These are phyloP conservation scores for Chaetomium sp. DNA, from an alignment of 2,329 filamentous ascomycete species.

Conservation along the genomic window DNA sequence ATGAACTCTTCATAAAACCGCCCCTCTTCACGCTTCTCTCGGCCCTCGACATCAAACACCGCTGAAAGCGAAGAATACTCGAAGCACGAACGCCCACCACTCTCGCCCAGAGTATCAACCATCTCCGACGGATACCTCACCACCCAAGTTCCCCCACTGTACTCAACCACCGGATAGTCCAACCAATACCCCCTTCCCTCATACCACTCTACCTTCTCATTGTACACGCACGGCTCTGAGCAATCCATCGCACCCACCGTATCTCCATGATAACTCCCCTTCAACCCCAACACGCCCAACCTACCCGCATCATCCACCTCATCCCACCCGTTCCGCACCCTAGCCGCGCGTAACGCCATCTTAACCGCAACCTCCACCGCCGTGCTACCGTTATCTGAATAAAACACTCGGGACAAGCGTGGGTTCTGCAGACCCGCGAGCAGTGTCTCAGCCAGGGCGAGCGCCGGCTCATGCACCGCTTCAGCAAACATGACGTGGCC, in stretches of 20 bases:
- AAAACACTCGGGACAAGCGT: conserved; percentile 67
- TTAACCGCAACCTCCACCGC: conserved; percentile 80
- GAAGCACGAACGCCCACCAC: conserved; percentile 34
- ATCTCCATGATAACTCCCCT: conserved; percentile 79
- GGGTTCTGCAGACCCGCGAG: conserved; percentile 55
- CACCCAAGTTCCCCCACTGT: conserved; percentile 59
- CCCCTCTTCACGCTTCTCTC: conserved; percentile 35
- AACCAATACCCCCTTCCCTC: conserved; percentile 73
- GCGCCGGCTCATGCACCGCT: conserved; percentile 70
- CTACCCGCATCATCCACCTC: conserved; percentile 38
- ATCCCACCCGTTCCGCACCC: conserved; percentile 60
- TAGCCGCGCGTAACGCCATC: conserved; percentile 69
- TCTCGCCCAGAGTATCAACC: conserved; percentile 17
- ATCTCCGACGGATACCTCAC: conserved; percentile 50
- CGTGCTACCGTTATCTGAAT: conserved; percentile 77
- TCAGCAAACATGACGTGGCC: conserved; percentile 86
- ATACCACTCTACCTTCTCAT: conserved; percentile 84
- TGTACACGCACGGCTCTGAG: conserved; percentile 69
- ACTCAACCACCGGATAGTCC: conserved; percentile 66
- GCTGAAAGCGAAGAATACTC: conserved; percentile 44
- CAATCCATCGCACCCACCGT: conserved; percentile 87
- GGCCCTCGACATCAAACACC: conserved; percentile 53
- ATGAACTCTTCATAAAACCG: conserved; percentile 57
- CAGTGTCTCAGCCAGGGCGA: conserved; percentile 60
- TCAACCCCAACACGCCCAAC: conserved; percentile 65